Percentiles rank a stretch among this genome's conserved stretches.
phyloP scores from a whole-genome alignment of 1,284 basidiomycete genomes.

The Sutorius eximius region DNA sequence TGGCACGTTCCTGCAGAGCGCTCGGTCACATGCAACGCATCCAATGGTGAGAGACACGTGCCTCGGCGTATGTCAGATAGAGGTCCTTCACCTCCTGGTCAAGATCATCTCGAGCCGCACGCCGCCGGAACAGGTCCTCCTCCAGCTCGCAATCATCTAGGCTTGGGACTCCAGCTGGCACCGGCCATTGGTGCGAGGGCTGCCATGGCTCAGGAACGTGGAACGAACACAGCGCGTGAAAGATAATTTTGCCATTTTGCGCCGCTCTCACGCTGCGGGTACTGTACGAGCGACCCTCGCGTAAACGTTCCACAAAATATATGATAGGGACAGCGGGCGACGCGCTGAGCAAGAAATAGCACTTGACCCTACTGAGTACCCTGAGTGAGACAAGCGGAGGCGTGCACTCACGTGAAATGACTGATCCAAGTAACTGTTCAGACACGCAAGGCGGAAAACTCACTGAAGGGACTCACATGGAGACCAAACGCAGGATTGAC shows the following conservation, averaged over 20 bases:
- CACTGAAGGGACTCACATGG: conserved; percentile 50
- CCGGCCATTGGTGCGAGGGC: conserved; percentile 61
- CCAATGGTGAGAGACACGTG: conserved; percentile 19
- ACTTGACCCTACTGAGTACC: conserved; percentile 43
- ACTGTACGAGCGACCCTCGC: conserved; percentile 73
- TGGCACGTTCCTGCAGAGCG: conserved; percentile 55
- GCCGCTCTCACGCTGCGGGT: conserved; percentile 71
- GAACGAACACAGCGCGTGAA: conserved; percentile 86
- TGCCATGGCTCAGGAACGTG: conserved; percentile 79
- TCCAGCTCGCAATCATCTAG: conserved; percentile 69
- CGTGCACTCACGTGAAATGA: conserved; percentile 64
- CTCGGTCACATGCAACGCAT: conserved; percentile 1
- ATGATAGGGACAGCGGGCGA: conserved; percentile 77
- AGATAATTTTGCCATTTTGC: conserved; percentile 77
- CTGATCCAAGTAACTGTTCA: conserved; percentile 36
- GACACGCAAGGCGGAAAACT: not conserved
- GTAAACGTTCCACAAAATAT: conserved; percentile 84
- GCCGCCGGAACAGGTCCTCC: conserved; percentile 44
- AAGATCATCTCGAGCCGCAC: conserved; percentile 37
- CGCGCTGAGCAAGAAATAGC: conserved; percentile 81
- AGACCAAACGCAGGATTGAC: conserved; percentile 67
- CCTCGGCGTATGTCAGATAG: conserved; percentile 45
- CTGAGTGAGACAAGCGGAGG: not conserved
- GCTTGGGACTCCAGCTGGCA: conserved; percentile 56
- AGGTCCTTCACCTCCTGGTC: conserved; percentile 35